Conservation (phyloP, 768 basidiomycete species). For the Boletales sp. region DNA sequence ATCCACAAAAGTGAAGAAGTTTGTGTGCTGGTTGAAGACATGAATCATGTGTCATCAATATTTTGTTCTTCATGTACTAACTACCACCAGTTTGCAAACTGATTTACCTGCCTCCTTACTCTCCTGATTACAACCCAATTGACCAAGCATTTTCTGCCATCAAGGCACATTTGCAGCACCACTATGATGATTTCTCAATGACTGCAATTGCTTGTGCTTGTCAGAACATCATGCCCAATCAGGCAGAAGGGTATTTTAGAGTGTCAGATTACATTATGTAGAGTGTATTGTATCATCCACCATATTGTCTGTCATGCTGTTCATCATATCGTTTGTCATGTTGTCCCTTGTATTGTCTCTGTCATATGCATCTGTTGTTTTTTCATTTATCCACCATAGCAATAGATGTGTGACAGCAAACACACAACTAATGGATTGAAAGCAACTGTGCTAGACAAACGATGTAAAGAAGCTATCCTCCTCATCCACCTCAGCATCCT, state of each 20-base stretch:
- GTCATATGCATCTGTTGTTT: not conserved
- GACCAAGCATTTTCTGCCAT: constrained; percentile 18
- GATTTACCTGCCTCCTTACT: constrained; percentile 24
- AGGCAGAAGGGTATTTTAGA: constrained; percentile 2
- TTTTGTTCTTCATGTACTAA: not conserved
- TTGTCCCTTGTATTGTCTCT: no score
- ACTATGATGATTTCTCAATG: not conserved
- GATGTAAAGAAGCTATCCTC: no score
- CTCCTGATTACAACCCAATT: constrained; percentile 26
- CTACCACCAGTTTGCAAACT: constrained; percentile 19
- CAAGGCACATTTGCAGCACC: not conserved
- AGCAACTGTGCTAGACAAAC: no score
- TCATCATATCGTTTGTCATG: no score
- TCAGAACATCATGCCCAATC: constrained; percentile 1
- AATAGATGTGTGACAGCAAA: no score
- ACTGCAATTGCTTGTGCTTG: not conserved
- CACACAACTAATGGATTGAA: no score
- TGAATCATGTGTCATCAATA: constrained; percentile 13
- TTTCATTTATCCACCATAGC: no score
- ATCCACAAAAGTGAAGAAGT: constrained; percentile 26
- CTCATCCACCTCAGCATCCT: no score
- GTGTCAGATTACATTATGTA: constrained; percentile 2
- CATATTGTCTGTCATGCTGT: not conserved
- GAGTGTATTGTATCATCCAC: not conserved
- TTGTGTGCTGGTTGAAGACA: constrained; percentile 11